These are phyloP conservation scores for Nakazawaea wyomingensis DNA, from an alignment of 805 yeast genomes.

Conservation along the genomic window DNA sequence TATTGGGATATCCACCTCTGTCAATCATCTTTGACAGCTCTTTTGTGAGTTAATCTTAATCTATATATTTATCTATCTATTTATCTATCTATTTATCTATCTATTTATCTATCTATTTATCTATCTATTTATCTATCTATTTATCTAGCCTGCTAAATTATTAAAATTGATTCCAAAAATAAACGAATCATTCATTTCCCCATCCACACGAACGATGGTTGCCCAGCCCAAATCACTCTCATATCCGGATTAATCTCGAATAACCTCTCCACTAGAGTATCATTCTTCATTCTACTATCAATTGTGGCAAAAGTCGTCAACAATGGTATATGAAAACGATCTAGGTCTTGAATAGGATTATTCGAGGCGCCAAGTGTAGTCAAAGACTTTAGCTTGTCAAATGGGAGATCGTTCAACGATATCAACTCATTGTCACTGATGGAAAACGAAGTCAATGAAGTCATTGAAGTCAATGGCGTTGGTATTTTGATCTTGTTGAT, in stretches of 20 bases:
- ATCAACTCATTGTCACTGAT: neutral
- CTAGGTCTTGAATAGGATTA: neutral
- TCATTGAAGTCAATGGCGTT: neutral
- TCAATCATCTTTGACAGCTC: too few species aligned
- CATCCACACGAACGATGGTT: neutral
- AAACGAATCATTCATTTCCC: neutral
- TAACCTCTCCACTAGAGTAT: neutral
- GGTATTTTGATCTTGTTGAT: neutral
- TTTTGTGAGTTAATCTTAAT: too few species aligned
- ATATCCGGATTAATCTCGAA: neutral
- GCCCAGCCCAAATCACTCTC: neutral
- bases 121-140: neutral
- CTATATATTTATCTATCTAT: neutral
- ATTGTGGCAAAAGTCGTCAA: neutral
- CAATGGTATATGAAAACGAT: neutral
- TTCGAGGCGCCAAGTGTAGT: neutral
- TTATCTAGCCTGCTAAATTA: neutral
- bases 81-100: neutral
- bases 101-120: neutral
- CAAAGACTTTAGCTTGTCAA: neutral
- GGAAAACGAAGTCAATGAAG: neutral
- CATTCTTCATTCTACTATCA: neutral
- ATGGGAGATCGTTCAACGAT: neutral
- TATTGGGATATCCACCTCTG: too few species aligned
- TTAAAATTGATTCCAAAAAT: neutral